Percentiles rank a stretch among this genome's conserved stretches.
Conservation (phyloP, 164 flowering plant species). For the Annona cherimola region DNA sequence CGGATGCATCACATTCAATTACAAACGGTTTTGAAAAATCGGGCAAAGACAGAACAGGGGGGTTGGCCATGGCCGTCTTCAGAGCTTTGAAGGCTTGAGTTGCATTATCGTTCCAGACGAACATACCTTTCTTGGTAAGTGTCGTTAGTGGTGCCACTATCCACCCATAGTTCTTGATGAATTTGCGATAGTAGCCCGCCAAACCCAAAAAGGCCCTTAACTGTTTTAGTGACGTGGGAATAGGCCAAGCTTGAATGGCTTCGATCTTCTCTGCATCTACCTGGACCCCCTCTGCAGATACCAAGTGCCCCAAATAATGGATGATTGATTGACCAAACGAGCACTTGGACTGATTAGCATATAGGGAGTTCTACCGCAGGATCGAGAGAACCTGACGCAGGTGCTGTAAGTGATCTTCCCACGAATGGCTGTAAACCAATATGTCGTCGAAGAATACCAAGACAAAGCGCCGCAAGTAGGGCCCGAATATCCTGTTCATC, state of each 20-base stretch:
- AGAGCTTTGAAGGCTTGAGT: neutral
- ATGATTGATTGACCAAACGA: neutral
- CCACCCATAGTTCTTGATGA: neutral
- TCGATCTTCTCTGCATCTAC: neutral
- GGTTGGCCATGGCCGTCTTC: neutral
- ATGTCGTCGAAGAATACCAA: slow-evolving; percentile 8
- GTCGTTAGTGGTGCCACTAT: neutral
- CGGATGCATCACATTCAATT: neutral
- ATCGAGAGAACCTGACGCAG: neutral
- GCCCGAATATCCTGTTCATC: slow-evolving; percentile 3
- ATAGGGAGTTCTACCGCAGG: slow-evolving; percentile 2
- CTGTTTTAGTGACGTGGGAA: neutral
- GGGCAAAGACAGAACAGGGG: neutral
- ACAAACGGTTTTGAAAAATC: neutral
- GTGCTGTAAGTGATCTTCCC: neutral
- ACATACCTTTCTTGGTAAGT: slow-evolving; percentile 4
- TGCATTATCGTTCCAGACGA: slow-evolving; percentile 5
- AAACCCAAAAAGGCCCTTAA: slow-evolving; percentile 11
- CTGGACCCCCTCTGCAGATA: neutral
- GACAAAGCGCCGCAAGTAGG: slow-evolving; percentile 2
- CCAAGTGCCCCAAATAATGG: slow-evolving; percentile 17
- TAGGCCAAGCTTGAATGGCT: slow-evolving; percentile 8
- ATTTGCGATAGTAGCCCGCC: slow-evolving; percentile 14
- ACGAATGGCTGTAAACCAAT: neutral
- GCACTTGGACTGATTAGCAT: slow-evolving; percentile 8